These are phyloP conservation scores for Pleurotus platypus DNA, from an alignment of 768 basidiomycete species.

Conservation along the genomic window DNA sequence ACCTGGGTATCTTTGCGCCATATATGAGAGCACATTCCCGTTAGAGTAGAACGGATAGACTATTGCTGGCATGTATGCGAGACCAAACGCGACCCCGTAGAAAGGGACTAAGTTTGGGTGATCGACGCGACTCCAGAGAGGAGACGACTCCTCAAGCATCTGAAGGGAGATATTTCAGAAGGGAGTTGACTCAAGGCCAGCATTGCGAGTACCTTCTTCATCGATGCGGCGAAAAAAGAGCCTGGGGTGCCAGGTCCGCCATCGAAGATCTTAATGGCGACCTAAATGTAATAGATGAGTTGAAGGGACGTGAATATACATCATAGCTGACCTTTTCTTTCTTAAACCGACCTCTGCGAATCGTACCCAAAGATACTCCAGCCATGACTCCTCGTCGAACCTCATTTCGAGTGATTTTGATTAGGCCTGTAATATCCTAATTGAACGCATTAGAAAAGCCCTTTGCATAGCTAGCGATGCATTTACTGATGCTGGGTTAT, in stretches of 20 bases:
- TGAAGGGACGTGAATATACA: not conserved
- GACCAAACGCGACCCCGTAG: not conserved
- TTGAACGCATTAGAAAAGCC: too few species aligned
- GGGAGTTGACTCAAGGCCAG: not conserved
- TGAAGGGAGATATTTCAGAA: not conserved
- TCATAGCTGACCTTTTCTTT: not conserved
- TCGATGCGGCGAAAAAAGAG: not conserved
- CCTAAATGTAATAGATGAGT: not conserved
- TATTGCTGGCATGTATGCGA: not conserved
- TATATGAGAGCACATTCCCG: too few species aligned
- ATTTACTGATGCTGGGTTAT: too few species aligned
- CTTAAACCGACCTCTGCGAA: not conserved
- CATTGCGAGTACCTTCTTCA: not conserved
- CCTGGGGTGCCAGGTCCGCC: not conserved
- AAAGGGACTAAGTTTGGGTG: slow-evolving; percentile 20
- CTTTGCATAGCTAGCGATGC: too few species aligned
- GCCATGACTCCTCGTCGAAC: not conserved
- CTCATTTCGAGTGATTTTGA: not conserved
- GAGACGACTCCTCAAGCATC: not conserved
- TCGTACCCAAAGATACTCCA: not conserved
- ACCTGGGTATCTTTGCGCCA: too few species aligned
- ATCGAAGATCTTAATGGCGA: not conserved
- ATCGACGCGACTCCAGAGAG: slow-evolving; percentile 14
- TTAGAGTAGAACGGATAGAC: slow-evolving; percentile 17
- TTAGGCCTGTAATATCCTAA: not conserved